phyloP scores from a whole-genome alignment of 345 rosid species.

The Psidium guajava region DNA sequence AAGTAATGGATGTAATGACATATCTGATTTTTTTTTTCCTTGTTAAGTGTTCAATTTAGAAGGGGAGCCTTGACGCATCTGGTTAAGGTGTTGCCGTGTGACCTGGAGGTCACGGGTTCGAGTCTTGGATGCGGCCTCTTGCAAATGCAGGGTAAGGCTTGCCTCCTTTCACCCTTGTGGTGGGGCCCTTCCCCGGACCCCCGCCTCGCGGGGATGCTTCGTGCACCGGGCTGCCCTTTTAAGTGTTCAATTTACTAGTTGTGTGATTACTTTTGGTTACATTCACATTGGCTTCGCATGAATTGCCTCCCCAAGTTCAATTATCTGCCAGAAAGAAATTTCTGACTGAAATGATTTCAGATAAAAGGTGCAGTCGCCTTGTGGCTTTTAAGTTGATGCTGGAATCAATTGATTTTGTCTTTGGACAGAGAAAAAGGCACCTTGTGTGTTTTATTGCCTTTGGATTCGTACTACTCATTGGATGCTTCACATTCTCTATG shows the following conservation, averaged over 20 bases:
- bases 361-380: not conserved
- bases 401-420: not conserved
- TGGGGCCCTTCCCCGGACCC: no score
- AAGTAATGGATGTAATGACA: not conserved
- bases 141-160: no score
- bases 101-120: no score
- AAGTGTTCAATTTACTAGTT: not conserved
- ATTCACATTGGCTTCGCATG: not conserved
- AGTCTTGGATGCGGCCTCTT: no score
- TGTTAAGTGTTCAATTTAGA: not conserved
- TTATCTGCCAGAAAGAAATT: not conserved
- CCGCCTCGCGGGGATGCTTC: no score
- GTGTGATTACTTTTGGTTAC: not conserved
- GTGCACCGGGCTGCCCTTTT: no score
- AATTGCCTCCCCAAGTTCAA: not conserved
- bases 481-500: not conserved
- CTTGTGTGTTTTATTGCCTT: not conserved
- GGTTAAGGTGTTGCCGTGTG: no score
- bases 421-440: not conserved
- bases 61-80: no score
- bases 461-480: not conserved
- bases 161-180: no score
- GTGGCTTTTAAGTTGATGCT: not conserved
- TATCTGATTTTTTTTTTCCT: not conserved
- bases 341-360: not conserved